These are phyloP conservation scores for Starmerella vaccinii DNA, from an alignment of 805 yeast species.

Conservation along the genomic window DNA sequence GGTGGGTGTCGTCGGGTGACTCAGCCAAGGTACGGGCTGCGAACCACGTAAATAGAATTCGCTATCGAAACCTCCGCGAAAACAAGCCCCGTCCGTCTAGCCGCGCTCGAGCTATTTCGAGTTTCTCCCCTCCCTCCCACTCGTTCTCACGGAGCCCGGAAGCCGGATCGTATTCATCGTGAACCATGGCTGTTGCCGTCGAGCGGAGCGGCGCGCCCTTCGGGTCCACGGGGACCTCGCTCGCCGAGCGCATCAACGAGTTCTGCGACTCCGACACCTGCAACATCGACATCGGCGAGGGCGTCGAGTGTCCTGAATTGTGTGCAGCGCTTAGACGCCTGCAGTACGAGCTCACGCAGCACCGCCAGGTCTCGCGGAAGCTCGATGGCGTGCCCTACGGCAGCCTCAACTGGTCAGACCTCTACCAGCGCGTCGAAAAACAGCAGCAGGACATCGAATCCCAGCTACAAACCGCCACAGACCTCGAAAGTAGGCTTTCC, in stretches of 20 bases:
- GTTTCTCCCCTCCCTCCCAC: neutral
- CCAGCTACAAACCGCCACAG: conserved; percentile 30
- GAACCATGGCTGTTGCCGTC: conserved; percentile 6
- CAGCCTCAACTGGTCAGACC: conserved; percentile 24
- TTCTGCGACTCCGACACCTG: conserved; percentile 21
- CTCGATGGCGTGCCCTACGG: neutral
- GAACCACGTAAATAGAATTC: neutral
- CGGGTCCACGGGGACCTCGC: conserved; percentile 23
- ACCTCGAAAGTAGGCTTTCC: conserved; percentile 29
- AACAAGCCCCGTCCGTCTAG: neutral
- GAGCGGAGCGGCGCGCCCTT: conserved; percentile 23
- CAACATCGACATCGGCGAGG: conserved; percentile 21
- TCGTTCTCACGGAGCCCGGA: too few relatives aligned
- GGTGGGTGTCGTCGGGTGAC: neutral
- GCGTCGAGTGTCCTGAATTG: conserved; percentile 16
- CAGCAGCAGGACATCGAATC: conserved; percentile 32
- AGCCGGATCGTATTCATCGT: too few relatives aligned
- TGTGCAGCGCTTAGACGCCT: conserved; percentile 24
- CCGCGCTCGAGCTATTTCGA: too few relatives aligned
- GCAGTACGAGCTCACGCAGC: conserved; percentile 21
- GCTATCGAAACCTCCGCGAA: neutral
- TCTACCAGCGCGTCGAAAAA: conserved; percentile 29
- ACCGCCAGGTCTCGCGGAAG: conserved; percentile 1
- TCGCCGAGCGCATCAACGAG: conserved; percentile 23
- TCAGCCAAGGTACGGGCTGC: neutral